Base-by-base conservation (phyloP, 2,329 filamentous ascomycete species). In the Fusarium heterosporum region DNA sequence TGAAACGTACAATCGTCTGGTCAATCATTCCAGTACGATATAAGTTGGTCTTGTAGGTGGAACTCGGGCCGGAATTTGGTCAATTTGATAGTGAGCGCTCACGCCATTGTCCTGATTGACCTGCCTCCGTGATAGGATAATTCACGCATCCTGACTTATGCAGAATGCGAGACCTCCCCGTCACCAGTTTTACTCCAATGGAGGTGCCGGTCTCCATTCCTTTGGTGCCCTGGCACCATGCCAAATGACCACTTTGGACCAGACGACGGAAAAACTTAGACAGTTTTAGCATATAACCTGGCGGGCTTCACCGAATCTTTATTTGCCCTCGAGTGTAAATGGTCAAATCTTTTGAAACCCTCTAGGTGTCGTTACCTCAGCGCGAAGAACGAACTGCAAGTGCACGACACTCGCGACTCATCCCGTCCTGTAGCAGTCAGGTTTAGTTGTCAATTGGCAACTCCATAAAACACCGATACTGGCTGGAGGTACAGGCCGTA, bases 61-160 rank as follows among this genome's bases (percentile, higher is more conserved):
- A 46, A 45, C 10, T 34, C 30, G 17, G 17, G 50, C 17, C 36
- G 47, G 39, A 56, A 53, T 34, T 26, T 36, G 40, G 40, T 10
- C 36, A 25, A 32, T 34, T 53, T n/a, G 45, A 43, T 53, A 47
- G 30, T 17, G 25, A 57, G 34, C 16, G 38, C 50, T 63, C 57
- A 48, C 59, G 53, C 57, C 43, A 67, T 39, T 46, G 17, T 42
- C 47, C 52, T 39, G 47, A 53, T 55, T 41, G 46, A 52, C 40
- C 32, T 46, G 32, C 61, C 38, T 36, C 38, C 50, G 47, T 50
- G 36, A 56, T 52, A 34, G 55, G 25, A 43, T 58, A 45, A 52
- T 49, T 59, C 29, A 63, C 52, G 61, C 48, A 49, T 38, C 30
- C 42, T 30, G 42, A 49, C 46, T 39, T 16, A 51, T 29, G 29